Evolutionary conservation across 2,329 filamentous ascomycete species (phyloP).

Genomic region (Curvularia eragrostidis): DNA sequence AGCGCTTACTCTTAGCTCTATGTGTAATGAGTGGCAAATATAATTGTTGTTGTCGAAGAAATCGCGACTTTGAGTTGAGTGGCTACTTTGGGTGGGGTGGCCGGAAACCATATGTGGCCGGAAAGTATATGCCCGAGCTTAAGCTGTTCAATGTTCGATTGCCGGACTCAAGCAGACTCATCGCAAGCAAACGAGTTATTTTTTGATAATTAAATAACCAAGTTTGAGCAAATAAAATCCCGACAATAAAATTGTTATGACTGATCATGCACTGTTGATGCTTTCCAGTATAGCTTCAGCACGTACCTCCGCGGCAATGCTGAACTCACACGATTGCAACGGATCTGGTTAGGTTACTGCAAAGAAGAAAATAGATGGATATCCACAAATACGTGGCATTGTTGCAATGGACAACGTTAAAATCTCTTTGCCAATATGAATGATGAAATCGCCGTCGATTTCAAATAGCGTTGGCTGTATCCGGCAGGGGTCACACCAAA

Average conservation of each 20-base stretch:
- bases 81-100: too few relatives aligned
- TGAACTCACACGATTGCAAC: conserved; percentile 35
- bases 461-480: conserved; percentile 59
- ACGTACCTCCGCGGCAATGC: conserved; percentile 27
- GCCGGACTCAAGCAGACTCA: too few relatives aligned
- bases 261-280: not conserved
- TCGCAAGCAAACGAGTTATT: too few relatives aligned
- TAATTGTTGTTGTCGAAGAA: not conserved
- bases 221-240: too few relatives aligned
- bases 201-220: too few relatives aligned
- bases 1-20: not conserved
- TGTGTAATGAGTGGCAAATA: not conserved
- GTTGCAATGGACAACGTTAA: conserved; percentile 49
- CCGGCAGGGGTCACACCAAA: conserved; percentile 48
- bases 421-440: conserved; percentile 42
- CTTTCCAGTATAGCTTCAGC: conserved; percentile 30
- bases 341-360: conserved; percentile 47
- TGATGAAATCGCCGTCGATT: conserved; percentile 49
- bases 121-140: too few relatives aligned
- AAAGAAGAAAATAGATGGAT: conserved; percentile 49
- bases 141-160: too few relatives aligned
- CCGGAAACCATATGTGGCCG: too few relatives aligned
- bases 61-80: not conserved
- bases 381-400: conserved; percentile 49
- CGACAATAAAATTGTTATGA: too few relatives aligned